Base-by-base conservation (phyloP, 2,329 filamentous ascomycete species). In the Xylaria sp. region DNA sequence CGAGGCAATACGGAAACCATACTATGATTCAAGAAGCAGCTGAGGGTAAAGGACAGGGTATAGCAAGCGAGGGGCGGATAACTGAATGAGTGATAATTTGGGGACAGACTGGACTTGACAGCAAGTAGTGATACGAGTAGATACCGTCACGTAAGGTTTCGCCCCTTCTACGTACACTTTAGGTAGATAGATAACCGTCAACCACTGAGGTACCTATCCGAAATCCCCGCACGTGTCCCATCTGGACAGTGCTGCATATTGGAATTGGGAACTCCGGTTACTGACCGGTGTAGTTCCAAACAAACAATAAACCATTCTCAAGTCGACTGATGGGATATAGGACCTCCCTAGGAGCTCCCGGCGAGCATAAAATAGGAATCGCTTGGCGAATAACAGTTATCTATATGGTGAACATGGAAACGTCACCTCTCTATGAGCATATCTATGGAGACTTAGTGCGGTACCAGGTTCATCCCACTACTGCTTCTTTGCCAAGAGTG, bases 401-500 rank as follows among this genome's bases (percentile, higher is more conserved):
- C 11, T 13, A 39, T 15, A 1, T n/a, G 29, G n/a, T 49, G 22
- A 49, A 29, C 5, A 29, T 49, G 45, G 17, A 27, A 51, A 9
- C 27, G 47, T 20, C 15, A n/a, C 47, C 27, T 33, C 27, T 51
- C 17, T 6, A 31, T 5, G 49, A 33, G n/a, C 49, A 13, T 11
- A 10, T 15, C 29, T 10, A 7, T 33, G 39, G 51, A 25, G 20
- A 22, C 3, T 17, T 13, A 15, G 36, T 39, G 36, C 17, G n/a
- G 10, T 36, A 38, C 39, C 20, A 39, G 31, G 51, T 27, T 54
- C 33, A 39, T 47, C 51, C 51, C 51, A 54, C 51, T 36, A n/a
- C n/a, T 22, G 57, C 45, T 42, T 42, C 22, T 29, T 25, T 17
- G 57, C 17, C 57, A 60, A 60, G 57, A 60, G 57, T 60, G 57